phyloP scores from a whole-genome alignment of 176 grass and related monocot species.

The Tillandsia leiboldiana region DNA sequence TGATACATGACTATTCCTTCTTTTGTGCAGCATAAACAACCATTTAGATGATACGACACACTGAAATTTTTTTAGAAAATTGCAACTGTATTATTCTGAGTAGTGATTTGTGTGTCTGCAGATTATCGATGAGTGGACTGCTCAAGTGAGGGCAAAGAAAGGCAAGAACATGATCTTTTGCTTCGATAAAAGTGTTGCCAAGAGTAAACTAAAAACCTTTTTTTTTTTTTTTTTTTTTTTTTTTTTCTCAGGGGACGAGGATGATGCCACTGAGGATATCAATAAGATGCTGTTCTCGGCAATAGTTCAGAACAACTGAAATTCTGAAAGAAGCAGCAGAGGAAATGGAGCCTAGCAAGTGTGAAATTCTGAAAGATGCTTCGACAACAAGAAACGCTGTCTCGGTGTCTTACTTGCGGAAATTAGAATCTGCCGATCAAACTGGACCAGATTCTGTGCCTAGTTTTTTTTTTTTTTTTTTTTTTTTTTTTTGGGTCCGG shows the following conservation, averaged over 20 bases:
- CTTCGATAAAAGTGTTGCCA: not conserved
- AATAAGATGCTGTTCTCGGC: slow-evolving; percentile 71
- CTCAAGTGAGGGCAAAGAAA: slow-evolving; percentile 37
- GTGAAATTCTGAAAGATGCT: too few species aligned
- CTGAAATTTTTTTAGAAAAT: not conserved
- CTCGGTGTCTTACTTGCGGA: too few species aligned
- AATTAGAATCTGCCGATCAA: too few species aligned
- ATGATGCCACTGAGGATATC: slow-evolving; percentile 27
- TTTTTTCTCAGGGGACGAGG: slow-evolving; percentile 40
- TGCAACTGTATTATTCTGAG: not conserved
- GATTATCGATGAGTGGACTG: slow-evolving; percentile 65
- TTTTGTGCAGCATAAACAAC: too few species aligned
- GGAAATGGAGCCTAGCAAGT: not conserved
- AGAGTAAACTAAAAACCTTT: not conserved
- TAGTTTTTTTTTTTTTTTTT: too few species aligned
- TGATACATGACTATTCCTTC: too few species aligned
- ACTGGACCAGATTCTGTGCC: too few species aligned
- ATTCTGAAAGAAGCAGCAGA: not conserved
- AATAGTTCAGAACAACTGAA: slow-evolving; percentile 43
- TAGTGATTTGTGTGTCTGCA: slow-evolving; percentile 7
- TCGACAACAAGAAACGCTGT: too few species aligned
- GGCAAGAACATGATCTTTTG: slow-evolving; percentile 21
- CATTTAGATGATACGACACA: not conserved
- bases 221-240: slow-evolving; percentile 5
- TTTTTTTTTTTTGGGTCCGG: too few species aligned